Evolutionary conservation across 352 stramenopile genomes (phyloP).

Genomic region (Phytophthora aleatoria): DNA sequence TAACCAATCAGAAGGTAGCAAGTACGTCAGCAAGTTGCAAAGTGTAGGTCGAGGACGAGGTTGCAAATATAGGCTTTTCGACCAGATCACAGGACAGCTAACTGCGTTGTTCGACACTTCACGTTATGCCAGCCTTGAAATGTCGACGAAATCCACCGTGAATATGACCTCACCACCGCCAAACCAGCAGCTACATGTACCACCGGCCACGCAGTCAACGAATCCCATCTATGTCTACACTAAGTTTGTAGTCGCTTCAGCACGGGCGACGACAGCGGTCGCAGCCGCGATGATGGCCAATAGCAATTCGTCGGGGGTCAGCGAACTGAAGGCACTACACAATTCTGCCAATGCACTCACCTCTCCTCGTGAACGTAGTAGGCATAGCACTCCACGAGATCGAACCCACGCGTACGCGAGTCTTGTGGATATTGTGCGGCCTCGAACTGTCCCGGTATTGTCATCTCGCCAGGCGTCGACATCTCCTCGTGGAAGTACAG

Average conservation of each 20-base stretch:
- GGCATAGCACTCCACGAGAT: conserved; percentile 16
- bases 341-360: conserved; percentile 33
- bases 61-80: conserved; percentile 6
- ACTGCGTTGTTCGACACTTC: neutral
- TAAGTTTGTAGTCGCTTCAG: conserved; percentile 49
- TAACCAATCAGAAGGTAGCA: conserved; percentile 20
- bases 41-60: conserved; percentile 24
- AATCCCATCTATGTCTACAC: conserved; percentile 57
- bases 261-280: conserved; percentile 47
- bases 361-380: conserved; percentile 32
- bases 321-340: conserved; percentile 41
- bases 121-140: neutral
- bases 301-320: conserved; percentile 29
- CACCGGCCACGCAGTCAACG: conserved; percentile 30
- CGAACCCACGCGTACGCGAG: conserved; percentile 14
- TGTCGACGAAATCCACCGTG: neutral
- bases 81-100: neutral
- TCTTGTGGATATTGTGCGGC: conserved; percentile 29
- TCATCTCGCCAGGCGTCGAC: conserved; percentile 4
- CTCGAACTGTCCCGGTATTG: conserved; percentile 21
- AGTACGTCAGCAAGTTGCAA: conserved; percentile 25
- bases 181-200: conserved; percentile 7
- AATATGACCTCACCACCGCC: conserved; percentile 13
- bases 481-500: conserved; percentile 9
- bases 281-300: conserved; percentile 54